Base-by-base conservation (phyloP, 345 rosid species). In the Zanthoxylum bungeanum region DNA sequence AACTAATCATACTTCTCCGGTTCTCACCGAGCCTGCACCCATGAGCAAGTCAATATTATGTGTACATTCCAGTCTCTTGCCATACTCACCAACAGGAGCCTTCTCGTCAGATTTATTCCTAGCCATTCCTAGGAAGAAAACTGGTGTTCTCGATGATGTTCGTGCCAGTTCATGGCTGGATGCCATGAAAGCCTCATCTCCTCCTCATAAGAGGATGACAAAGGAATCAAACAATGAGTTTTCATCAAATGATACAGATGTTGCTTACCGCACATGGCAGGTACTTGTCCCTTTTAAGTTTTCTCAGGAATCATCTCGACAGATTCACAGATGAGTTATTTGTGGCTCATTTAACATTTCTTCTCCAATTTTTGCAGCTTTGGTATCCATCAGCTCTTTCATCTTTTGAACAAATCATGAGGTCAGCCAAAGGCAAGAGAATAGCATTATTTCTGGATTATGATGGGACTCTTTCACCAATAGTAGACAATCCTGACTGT, bases 391-490 rank as follows among this genome's bases (percentile, higher is more conserved):
- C 98, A 53, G 99, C 97, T 17, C 87, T 95, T 19, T 19, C 65
- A 44, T 82, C 89, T 34, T 95, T 92, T 76, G 98, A 91, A 69
- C 80, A 87, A 75, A 92, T 95, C 24, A 69, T 82, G 66, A 90
- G 79, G 72, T 74, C 50, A 73, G 97, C 94, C 2, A 80, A 85
- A 53, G 98, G 98, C 63, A 95, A 92, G 84, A 87, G 83, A 64
- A 87, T 95, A 76, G 98, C 91, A 7, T 73, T 95, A 83, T 95
- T 95, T 77, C 78, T 95, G 73, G 98, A 95, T 70, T 95, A 92
- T 66, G 99, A 92, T 51, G 99, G 98, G 53, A 92, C 98, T 46
- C 96, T 92, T 77, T 95, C 99, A 1, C 99, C 98, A 24, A 92
- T 95, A 25, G 99, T 92, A 50, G 93, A 91, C 63, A 86, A 95